Evolutionary conservation across 768 basidiomycete genomes (phyloP), one percentile per base, ranked within the genome.

Genomic region (Rhizopogon vinicolor): DNA sequence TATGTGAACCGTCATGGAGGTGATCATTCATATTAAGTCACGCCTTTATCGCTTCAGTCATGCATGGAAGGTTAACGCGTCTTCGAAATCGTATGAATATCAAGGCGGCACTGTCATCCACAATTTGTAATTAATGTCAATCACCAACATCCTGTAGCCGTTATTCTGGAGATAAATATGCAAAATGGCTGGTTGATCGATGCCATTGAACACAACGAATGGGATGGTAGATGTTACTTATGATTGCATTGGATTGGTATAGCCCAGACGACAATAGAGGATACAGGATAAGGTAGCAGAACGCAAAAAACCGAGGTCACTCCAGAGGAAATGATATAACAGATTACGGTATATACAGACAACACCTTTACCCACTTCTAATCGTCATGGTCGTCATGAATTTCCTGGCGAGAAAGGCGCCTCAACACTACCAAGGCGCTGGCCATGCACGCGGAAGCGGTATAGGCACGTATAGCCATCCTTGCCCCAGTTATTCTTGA

Each of bases 401-500:
- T 60, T 55, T 12, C 61, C 61, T 42, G 63, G 65, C 40, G 71
- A 58, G 50, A 65, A 68, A 5, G 77, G 74, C 40, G 68, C 60
- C 6, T 77, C 75, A 18, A 66, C 61, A 51, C 74, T 78, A 10
- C 70, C 78, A 51, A 84, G 63, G 53, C 67, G 75, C 60, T 81
- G 73, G 14, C 91, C 91, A 63, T 92, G 90, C 31, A 91, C 88
- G 42, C 91, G 81, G 72, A 93, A 74, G 43, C 91, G 84, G 70
- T 93, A 98, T 40, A 98, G 70, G 70, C 96, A 98, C 0, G 95
- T 97, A 66, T 81, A 91, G 55, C 87, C 84, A 6, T 78, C 76
- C 69, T 78, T 76, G 41, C 95, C 96, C 87, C 93, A 98, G 66
- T 98, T 98, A 65, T 76, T 88, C 71, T 84, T 78, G 62, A 98